A percentile compares a stretch with the other conserved stretches of the same genome.
phyloP scores from a whole-genome alignment of 768 basidiomycete species.

The Cubamyces lactineus region DNA sequence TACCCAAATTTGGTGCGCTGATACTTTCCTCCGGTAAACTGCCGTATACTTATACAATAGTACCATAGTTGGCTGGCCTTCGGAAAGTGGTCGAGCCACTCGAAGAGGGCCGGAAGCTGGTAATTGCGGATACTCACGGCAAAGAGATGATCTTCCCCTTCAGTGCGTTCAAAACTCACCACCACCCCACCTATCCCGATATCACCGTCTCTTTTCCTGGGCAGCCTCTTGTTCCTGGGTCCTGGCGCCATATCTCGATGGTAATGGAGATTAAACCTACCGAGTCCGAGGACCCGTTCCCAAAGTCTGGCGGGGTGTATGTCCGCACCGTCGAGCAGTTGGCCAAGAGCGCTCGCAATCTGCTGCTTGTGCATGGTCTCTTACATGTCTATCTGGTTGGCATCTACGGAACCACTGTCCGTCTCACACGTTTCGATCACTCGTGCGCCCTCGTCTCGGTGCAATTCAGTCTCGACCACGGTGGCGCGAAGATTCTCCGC shows the following conservation, averaged over 20 bases:
- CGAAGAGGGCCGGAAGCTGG: not conserved
- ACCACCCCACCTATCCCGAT: not conserved
- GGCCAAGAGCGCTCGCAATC: slow-evolving; percentile 11
- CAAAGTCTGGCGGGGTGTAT: not conserved
- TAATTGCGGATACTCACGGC: not conserved
- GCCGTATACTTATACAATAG: not conserved
- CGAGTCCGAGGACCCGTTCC: not conserved
- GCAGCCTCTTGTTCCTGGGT: not conserved
- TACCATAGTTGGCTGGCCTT: not conserved
- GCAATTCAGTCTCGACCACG: slow-evolving; percentile 2
- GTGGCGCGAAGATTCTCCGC: not conserved
- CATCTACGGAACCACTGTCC: slow-evolving; percentile 15
- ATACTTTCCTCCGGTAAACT: not conserved
- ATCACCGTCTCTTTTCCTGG: slow-evolving; percentile 14
- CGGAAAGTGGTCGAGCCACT: not conserved
- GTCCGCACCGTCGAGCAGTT: slow-evolving; percentile 4
- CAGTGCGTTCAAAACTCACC: not conserved
- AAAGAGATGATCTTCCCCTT: not conserved
- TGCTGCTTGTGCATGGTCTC: slow-evolving; percentile 16
- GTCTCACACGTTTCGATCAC: slow-evolving; percentile 21
- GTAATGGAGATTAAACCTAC: slow-evolving; percentile 1
- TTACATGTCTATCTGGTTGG: slow-evolving; percentile 18
- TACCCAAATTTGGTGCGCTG: slow-evolving; percentile 1
- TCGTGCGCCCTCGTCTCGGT: slow-evolving; percentile 6
- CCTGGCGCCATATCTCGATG: slow-evolving; percentile 12